Base-by-base conservation (phyloP, 306 rosid species). In the Canavalia ensiformis region DNA sequence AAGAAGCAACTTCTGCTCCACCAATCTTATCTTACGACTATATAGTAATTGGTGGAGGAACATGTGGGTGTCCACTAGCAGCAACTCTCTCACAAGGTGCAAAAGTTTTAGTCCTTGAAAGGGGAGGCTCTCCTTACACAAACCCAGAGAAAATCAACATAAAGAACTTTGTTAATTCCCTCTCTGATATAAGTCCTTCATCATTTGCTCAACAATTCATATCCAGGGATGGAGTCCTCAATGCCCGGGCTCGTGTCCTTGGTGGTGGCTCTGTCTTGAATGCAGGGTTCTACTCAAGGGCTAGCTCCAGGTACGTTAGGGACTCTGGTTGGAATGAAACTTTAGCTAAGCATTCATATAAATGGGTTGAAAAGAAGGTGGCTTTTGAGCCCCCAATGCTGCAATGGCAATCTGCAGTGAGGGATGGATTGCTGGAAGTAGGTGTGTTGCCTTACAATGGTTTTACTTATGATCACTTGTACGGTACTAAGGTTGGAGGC, bases 51-150 rank as follows among this genome's bases (percentile, higher is more conserved):
- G 98, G 94, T 2, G 97, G 98, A 74, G 98, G 98, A 55, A 86
- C 97, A 50, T 72, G 91, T 12, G 94, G 98, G n/a, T 91, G 98
- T 86, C 97, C 98, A 18, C 75, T 94, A 12, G 97, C 95, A 25
- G 93, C 95, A 66, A 91, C 97, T 3, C 94, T 91, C 2, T 91
- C 94, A 6, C 90, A 90, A 39, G 88, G 84, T 35, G 92, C 88
- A 18, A 81, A 64, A 35, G 90, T 94, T 31, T 47, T 89, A 50
- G 88, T 90, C 66, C 91, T 91, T 5, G 97, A 94, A 79, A 84
- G 97, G 41, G 95, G 97, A 68, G 97, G 94, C 13, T 93, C 97
- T 3, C 97, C 97, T 0, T 90, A 90, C 67, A 76, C 34, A 42
- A 84, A 89, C 49, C 85, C 92, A 7, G 85, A 85, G 80, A 31